Conservation (phyloP, 306 rosid genomes). For the Acmispon strigosus region DNA sequence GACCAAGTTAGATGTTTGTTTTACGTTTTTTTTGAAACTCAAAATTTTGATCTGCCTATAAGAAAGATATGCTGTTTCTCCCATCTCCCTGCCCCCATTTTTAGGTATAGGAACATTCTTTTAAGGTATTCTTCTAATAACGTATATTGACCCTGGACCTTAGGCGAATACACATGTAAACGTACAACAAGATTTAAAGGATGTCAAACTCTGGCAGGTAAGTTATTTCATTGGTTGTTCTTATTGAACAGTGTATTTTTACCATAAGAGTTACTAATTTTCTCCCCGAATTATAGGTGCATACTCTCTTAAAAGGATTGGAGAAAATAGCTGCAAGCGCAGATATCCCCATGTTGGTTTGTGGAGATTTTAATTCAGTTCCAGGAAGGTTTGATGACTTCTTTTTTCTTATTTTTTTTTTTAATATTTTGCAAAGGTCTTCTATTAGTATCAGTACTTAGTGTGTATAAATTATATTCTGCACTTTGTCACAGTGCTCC, state of each 20-base stretch:
- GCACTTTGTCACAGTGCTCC: conserved; percentile 76
- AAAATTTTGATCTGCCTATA: not conserved
- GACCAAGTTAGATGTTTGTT: not conserved
- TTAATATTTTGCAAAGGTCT: not conserved
- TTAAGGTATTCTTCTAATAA: not conserved
- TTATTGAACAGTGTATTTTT: not conserved
- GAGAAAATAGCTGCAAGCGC: conserved; percentile 95
- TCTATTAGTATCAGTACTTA: not conserved
- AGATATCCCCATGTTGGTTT: conserved; percentile 97
- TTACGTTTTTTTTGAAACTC: not conserved
- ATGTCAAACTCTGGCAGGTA: conserved; percentile 99
- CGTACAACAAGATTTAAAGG: conserved; percentile 75
- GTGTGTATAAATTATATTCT: conserved; percentile 20
- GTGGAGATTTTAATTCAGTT: conserved; percentile 92
- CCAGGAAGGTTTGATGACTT: conserved; percentile 76
- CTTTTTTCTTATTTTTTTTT: not conserved
- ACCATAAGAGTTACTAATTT: conserved; percentile 6
- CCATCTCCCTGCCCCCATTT: not conserved
- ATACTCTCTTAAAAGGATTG: conserved; percentile 91
- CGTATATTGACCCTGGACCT: conserved; percentile 17
- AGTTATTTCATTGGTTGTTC: conserved; percentile 11
- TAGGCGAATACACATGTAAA: conserved; percentile 95
- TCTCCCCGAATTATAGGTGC: conserved; percentile 51
- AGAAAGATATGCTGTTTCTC: not conserved
- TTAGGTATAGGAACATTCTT: not conserved